Evolutionary conservation across 129 eudicot species (phyloP).

Genomic region (Escallonia rubra): DNA sequence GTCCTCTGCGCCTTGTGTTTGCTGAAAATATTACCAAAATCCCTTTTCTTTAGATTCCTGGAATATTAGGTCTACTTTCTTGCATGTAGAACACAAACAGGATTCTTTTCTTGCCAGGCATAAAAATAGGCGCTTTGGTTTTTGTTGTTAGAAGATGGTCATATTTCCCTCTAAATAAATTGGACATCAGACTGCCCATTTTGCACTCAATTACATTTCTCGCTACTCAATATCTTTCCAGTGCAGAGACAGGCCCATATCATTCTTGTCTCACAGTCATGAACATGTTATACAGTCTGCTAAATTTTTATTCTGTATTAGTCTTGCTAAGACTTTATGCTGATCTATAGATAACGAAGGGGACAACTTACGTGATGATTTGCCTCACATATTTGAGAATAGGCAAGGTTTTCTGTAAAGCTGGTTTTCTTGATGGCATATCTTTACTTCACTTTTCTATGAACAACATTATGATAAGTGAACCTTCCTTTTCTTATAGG

Average conservation of each 20-base stretch:
- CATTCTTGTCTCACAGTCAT: no score
- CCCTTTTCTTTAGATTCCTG: background rate
- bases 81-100: background rate
- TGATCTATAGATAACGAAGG: slow-evolving; percentile 65
- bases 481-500: slow-evolving; percentile 30
- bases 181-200: background rate
- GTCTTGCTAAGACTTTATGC: background rate
- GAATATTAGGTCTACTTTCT: background rate
- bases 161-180: no score
- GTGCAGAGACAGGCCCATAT: no score
- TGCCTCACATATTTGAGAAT: slow-evolving; percentile 67
- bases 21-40: background rate
- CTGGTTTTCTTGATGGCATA: background rate
- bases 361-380: slow-evolving; percentile 72
- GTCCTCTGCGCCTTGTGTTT: background rate
- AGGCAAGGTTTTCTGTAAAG: slow-evolving; percentile 29
- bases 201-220: background rate
- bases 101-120: background rate
- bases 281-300: no score
- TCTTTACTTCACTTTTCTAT: background rate
- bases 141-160: no score
- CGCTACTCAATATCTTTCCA: no score
- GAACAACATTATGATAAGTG: background rate
- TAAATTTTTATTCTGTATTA: background rate
- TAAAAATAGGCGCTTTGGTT: background rate